These are phyloP conservation scores for Phenoliferia sp. DNA, from an alignment of 1,284 basidiomycete genomes.

Conservation along the genomic window DNA sequence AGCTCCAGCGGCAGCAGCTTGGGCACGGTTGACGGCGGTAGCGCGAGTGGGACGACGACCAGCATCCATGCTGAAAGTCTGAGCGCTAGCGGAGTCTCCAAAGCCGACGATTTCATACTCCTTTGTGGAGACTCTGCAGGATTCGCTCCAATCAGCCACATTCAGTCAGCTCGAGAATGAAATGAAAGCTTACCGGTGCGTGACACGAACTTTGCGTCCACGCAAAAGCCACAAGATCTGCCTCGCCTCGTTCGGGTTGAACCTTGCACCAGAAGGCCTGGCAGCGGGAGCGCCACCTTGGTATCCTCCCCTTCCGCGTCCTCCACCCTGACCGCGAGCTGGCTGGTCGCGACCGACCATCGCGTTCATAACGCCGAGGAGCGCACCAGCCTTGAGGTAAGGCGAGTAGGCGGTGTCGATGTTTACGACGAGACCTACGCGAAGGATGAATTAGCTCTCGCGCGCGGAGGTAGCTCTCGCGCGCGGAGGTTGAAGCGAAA, in stretches of 20 bases:
- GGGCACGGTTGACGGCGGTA: conserved; percentile 9
- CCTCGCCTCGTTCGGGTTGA: conserved; percentile 5
- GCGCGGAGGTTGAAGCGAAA: background rate
- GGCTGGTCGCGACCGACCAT: conserved; percentile 14
- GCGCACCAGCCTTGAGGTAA: conserved; percentile 17
- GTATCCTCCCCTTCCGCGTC: conserved; percentile 1
- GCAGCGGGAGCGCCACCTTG: background rate
- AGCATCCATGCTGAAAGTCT: conserved; percentile 9
- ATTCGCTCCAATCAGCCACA: background rate
- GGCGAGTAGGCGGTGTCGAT: conserved; percentile 27
- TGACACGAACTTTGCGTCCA: conserved; percentile 20
- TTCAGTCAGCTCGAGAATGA: background rate
- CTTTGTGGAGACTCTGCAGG: conserved; percentile 10
- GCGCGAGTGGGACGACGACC: background rate
- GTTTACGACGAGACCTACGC: conserved; percentile 25
- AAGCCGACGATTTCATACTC: conserved; percentile 20
- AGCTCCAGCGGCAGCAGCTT: conserved; percentile 10
- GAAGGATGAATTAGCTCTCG: conserved; percentile 7
- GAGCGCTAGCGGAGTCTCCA: conserved; percentile 13
- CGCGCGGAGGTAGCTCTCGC: no score
- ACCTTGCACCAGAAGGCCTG: background rate
- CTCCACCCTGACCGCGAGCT: conserved; percentile 5
- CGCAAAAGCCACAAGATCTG: conserved; percentile 18
- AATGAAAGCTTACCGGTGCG: conserved; percentile 15
- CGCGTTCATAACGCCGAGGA: conserved; percentile 13